Evolutionary conservation across 106 monocot genomes (phyloP), one percentile per base, ranked within the genome.

Genomic region (Alisma plantagoaquatica): DNA sequence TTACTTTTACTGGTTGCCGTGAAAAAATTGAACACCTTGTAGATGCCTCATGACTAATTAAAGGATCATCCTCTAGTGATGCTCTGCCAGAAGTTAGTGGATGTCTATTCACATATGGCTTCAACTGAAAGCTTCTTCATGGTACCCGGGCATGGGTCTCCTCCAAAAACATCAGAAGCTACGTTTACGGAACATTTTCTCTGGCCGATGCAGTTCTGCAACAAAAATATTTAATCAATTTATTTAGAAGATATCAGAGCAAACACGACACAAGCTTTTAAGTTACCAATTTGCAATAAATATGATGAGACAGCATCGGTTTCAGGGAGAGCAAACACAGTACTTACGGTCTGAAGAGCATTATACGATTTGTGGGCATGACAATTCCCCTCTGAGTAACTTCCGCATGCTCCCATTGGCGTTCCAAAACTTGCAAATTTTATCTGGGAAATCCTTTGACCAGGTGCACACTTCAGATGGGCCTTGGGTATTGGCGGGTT

Each of bases 391-490:
- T 81, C 73, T n/a, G 81, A 69, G 56, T 62, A 98, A 62, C 43
- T 72, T 16, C 89, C 96, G 38, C 96, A 98, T 4, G 41, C 42
- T 35, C 96, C 96, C 33, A 73, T 61, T 23, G 96, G 89, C 52
- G 73, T 89, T 2, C 96, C 89, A 54, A 81, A 98, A 61, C 96
- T 98, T 26, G 96, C 89, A 67, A 98, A 98, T 49, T 75, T 78
- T 68, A 98, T 79, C 1, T 59, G 31, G 4, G 70, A 70, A 6
- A 98, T 85, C 45, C 71, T 98, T 59, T 79, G 72, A 15, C 78
- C 71, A 55, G 66, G 62, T 22, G 59, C 70, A 64, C 96, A 98
- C 18, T 44, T 50, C 10, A 98, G 67, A 70, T 76, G 89, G 5
- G 76, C 76, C 46, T 72, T 89, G 1, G 96, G 47, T 25, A 42